These are phyloP conservation scores for Plicaturopsis crispa DNA, from an alignment of 768 basidiomycete species.

Conservation along the genomic window DNA sequence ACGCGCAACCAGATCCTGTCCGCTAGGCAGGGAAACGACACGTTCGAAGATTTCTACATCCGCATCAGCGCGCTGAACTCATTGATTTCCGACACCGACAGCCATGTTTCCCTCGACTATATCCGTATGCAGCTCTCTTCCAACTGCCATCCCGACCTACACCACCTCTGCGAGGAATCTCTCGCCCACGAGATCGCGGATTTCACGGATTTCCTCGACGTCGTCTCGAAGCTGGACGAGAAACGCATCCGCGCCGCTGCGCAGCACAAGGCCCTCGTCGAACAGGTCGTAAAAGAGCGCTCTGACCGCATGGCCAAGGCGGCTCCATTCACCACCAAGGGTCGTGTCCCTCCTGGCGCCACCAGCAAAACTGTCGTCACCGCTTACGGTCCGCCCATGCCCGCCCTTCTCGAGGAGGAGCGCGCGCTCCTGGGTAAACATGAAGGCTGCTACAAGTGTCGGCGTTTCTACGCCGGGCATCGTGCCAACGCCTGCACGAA, in stretches of 20 bases:
- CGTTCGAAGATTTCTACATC: no score
- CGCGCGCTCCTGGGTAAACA: slow-evolving; percentile 5
- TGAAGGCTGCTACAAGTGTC: slow-evolving; percentile 15
- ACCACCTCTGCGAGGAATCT: no score
- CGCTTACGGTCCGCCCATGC: neutral
- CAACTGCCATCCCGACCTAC: slow-evolving; percentile 2
- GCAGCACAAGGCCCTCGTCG: no score
- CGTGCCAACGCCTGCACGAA: slow-evolving; percentile 6
- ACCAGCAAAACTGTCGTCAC: neutral
- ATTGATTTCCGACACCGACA: neutral
- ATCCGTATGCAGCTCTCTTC: slow-evolving; percentile 4
- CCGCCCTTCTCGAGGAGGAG: slow-evolving; percentile 6
- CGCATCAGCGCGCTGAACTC: no score
- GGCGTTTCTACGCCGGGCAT: slow-evolving; percentile 4
- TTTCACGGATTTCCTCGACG: neutral
- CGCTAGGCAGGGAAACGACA: no score
- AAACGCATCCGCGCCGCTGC: neutral
- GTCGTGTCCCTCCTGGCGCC: neutral
- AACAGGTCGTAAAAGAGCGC: no score
- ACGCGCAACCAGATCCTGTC: no score
- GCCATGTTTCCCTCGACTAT: neutral
- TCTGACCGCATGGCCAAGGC: no score
- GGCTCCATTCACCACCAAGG: neutral
- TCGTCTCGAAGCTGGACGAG: no score
- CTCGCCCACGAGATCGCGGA: neutral